phyloP scores from a whole-genome alignment of 495 filamentous ascomycete species.

The Penicillium taxi region DNA sequence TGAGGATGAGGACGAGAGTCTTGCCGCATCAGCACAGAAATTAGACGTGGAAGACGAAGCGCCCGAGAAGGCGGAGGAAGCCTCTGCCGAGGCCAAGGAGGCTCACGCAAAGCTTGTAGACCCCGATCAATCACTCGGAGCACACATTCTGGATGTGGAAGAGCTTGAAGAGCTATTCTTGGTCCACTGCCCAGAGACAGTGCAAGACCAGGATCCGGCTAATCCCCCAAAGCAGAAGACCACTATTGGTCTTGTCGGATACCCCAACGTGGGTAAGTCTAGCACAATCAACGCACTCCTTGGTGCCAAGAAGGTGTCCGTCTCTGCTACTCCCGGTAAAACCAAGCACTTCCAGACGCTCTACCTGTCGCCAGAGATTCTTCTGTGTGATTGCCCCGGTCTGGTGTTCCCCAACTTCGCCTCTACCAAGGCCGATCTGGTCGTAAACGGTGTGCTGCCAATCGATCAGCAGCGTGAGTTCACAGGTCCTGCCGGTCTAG shows the following conservation, averaged over 20 bases:
- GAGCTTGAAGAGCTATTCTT: conserved; percentile 89
- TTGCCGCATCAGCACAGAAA: conserved; percentile 31
- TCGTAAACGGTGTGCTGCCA: conserved; percentile 90
- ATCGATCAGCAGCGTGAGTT: conserved; percentile 96
- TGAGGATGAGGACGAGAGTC: conserved; percentile 34
- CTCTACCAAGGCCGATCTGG: conserved; percentile 90
- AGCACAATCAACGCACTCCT: conserved; percentile 98
- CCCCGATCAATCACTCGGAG: conserved; percentile 41
- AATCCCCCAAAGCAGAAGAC: conserved; percentile 50
- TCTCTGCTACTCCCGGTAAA: conserved; percentile 94
- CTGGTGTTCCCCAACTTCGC: conserved; percentile 98
- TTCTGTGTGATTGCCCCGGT: conserved; percentile 97
- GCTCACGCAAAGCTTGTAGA: conserved; percentile 21
- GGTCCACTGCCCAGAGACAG: conserved; percentile 53
- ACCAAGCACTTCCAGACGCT: conserved; percentile 99
- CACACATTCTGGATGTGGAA: conserved; percentile 79
- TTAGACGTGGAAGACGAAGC: conserved; percentile 33
- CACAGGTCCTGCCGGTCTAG: conserved; percentile 76
- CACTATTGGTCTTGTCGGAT: conserved; percentile 89
- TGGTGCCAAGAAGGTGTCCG: conserved; percentile 96
- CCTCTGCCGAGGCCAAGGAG: conserved; percentile 16
- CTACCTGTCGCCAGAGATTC: conserved; percentile 77
- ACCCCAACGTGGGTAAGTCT: conserved; percentile 98
- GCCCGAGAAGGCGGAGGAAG: conserved; percentile 15
- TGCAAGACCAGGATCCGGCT: conserved; percentile 29